Conservation (phyloP, 192 early-diverging fungal genomes). For the Thamnidium elegans region DNA sequence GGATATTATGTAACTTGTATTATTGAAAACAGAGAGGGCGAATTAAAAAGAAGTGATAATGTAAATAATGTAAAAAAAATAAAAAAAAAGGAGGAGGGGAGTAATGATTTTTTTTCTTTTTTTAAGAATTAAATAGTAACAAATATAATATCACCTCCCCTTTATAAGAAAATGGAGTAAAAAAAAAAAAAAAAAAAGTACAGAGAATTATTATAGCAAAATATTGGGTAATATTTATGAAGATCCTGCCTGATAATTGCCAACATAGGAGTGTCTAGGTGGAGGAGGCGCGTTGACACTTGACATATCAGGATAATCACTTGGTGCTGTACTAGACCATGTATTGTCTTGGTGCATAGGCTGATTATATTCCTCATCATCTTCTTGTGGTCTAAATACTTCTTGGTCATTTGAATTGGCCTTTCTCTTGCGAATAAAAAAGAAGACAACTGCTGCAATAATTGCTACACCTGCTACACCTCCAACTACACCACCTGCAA, state of each 20-base stretch:
- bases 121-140: neutral
- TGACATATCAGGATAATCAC: slow-evolving; percentile 1
- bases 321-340: neutral
- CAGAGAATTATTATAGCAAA: neutral
- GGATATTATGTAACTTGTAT: no score
- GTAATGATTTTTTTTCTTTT: neutral
- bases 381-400: slow-evolving; percentile 26
- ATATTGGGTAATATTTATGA: neutral
- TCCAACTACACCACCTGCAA: slow-evolving; percentile 29
- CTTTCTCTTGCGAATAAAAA: slow-evolving; percentile 14
- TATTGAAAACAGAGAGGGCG: no score
- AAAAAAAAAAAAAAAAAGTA: slow-evolving; percentile 9
- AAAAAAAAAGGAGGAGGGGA: no score
- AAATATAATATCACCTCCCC: neutral
- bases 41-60: no score
- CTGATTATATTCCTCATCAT: slow-evolving; percentile 8
- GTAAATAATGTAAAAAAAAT: no score
- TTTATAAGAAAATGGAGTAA: neutral
- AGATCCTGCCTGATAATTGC: neutral
- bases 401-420: slow-evolving; percentile 11
- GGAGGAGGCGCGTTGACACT: neutral
- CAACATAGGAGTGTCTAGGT: slow-evolving; percentile 1
- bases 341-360: neutral
- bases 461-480: slow-evolving; percentile 23
- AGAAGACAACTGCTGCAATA: slow-evolving; percentile 7